Evolutionary conservation across 805 yeast genomes (phyloP), one percentile per base, ranked within the genome.

Genomic region (Blastobotrys mokoenaii): DNA sequence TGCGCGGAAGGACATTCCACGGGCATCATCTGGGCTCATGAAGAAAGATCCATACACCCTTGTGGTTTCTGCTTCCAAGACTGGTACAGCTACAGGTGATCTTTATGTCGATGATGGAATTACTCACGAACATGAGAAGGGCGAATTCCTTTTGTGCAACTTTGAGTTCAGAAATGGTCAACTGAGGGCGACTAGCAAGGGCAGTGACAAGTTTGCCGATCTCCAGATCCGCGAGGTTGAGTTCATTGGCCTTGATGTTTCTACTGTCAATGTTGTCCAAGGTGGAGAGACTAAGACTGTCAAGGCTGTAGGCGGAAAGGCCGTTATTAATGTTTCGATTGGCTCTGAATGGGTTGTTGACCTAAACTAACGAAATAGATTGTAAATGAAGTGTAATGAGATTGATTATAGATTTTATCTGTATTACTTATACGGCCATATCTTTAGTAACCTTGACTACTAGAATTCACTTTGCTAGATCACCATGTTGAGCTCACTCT

Each of bases 21-120:
- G 98, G 60, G 75, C 97, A 51, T 84, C 95, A 0, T 66, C 94
- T 2, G 78, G 72, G 58, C 64, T 85, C 51, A 85, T 84, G 90
- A 67, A 60, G 22, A 66, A 71, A 47, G 97, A 88, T 61, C 95
- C 96, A 9, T 84, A 79, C 58, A 82, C 93, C 0, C 56, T 88
- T 29, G 71, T 80, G 2, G 64, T 89, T 39, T 84, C 82, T 0
- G 68, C 80, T n/a, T 70, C 69, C 46, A 50, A 58, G 3, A 50
- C 63, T 1, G 79, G 77, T 0, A 49, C 55, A 6, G 85, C 88
- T 0, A 60, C 63, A 0, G 82, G 84, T 1, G 60, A 63, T 5
- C 60, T 89, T 27, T 88, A 87, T 58, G 61, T 85, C 37, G 97
- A 88, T 61, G 97, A 88, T 62, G 95, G 94, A 10, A 84, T 80